Evolutionary conservation across 2,329 filamentous ascomycete species (phyloP).

Genomic region (Gyromitra esculenta): DNA sequence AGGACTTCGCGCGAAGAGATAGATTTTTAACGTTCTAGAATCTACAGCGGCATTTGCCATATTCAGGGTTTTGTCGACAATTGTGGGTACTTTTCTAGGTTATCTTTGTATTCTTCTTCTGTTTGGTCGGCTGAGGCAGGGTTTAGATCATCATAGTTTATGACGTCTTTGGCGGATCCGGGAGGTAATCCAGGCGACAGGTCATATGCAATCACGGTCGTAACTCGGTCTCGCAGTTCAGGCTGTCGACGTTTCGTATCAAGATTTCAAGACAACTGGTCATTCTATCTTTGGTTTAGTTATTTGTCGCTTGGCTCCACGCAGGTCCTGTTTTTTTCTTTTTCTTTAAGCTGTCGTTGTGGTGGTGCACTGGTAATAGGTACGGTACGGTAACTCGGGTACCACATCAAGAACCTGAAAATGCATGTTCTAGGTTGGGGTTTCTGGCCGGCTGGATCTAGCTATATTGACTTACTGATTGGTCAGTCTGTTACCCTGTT

Average conservation of each 20-base stretch:
- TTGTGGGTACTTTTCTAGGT: conserved; percentile 28
- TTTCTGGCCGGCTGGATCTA: too few relatives aligned
- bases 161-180: conserved; percentile 46
- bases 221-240: conserved; percentile 22
- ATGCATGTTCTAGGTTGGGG: too few relatives aligned
- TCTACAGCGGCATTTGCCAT: conserved; percentile 29
- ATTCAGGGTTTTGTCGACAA: conserved; percentile 1
- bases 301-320: conserved; percentile 28
- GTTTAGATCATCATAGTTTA: conserved; percentile 41
- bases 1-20: conserved; percentile 32
- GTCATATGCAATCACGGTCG: conserved; percentile 35
- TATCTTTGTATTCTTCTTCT: conserved; percentile 28
- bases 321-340: conserved; percentile 35
- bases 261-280: conserved; percentile 28
- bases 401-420: too few relatives aligned
- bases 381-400: background rate
- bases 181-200: conserved; percentile 31
- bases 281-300: conserved; percentile 39
- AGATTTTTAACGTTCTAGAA: conserved; percentile 33
- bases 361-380: too few relatives aligned
- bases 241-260: conserved; percentile 27
- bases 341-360: background rate
- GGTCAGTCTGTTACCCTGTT: too few relatives aligned
- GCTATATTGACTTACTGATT: too few relatives aligned
- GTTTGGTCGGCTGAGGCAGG: conserved; percentile 37